Evolutionary conservation across 177 flowering plant species (phyloP).

Genomic region (Tripterygium wilfordii): DNA sequence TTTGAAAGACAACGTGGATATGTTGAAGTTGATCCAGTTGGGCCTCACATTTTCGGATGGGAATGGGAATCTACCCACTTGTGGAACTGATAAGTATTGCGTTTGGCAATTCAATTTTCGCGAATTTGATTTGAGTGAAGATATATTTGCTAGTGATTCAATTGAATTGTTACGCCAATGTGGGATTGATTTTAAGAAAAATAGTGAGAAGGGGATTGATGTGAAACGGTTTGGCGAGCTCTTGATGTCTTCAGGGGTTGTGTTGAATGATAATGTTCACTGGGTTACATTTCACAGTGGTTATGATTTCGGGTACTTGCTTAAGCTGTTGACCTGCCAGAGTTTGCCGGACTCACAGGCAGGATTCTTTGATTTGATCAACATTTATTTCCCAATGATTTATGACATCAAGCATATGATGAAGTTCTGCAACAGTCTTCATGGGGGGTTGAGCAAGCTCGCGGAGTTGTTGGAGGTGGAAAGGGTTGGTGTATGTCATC

Average conservation of each 20-base stretch:
- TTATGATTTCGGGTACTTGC: constrained; percentile 51
- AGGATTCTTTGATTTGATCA: constrained; percentile 39
- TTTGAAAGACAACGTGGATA: constrained; percentile 52
- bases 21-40: constrained; percentile 53
- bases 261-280: constrained; percentile 35
- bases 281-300: constrained; percentile 61
- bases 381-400: constrained; percentile 40
- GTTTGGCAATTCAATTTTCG: constrained; percentile 55
- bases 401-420: constrained; percentile 60
- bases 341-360: constrained; percentile 35
- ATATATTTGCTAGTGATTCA: constrained; percentile 42
- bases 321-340: constrained; percentile 45
- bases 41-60: constrained; percentile 54
- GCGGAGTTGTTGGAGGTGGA: constrained; percentile 58
- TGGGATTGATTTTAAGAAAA: constrained; percentile 57
- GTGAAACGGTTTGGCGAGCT: constrained; percentile 45
- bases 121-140: constrained; percentile 36
- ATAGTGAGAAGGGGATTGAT: constrained; percentile 44
- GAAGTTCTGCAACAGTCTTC: constrained; percentile 56
- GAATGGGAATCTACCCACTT: constrained; percentile 44
- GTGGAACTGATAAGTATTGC: constrained; percentile 38
- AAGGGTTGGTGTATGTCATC: constrained; percentile 49
- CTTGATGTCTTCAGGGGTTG: constrained; percentile 51
- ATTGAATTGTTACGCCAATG: constrained; percentile 46
- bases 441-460: constrained; percentile 61